Percentiles rank a stretch among this genome's conserved stretches.
Conservation (phyloP, 1,284 basidiomycete species). For the Somion occarium region DNA sequence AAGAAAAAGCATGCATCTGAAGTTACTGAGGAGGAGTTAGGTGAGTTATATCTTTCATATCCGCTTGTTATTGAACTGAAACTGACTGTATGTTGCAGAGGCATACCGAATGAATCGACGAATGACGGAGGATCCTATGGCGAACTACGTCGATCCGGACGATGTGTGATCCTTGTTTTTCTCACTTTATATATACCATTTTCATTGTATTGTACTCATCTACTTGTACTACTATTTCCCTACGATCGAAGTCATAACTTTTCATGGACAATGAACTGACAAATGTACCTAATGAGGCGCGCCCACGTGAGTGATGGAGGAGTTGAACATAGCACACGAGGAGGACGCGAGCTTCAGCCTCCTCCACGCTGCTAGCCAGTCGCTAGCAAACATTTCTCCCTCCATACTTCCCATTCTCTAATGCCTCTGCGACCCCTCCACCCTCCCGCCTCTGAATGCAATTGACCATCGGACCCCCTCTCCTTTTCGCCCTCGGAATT, state of each 20-base stretch:
- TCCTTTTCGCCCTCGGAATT: constrained; percentile 56
- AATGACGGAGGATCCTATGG: constrained; percentile 83
- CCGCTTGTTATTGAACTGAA: constrained; percentile 1
- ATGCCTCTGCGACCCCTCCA: constrained; percentile 21
- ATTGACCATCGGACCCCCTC: constrained; percentile 38
- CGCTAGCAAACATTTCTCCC: not conserved
- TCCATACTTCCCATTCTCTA: constrained; percentile 9
- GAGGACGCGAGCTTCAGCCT: not conserved
- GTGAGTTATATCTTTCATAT: constrained; percentile 47
- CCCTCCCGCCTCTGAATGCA: constrained; percentile 22
- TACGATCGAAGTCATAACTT: no score
- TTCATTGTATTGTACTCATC: no score
- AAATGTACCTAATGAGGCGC: no score
- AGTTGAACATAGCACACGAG: not conserved
- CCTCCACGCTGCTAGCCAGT: not conserved
- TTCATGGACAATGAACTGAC: no score
- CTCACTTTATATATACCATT: no score
- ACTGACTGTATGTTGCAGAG: constrained; percentile 46
- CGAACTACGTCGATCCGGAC: constrained; percentile 69
- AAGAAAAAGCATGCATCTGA: constrained; percentile 51
- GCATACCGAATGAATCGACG: constrained; percentile 74
- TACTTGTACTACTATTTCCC: no score
- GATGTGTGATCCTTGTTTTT: no score
- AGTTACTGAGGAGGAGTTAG: constrained; percentile 90
- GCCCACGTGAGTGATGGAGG: not conserved